Evolutionary conservation across 2,329 filamentous ascomycete genomes (phyloP).

Genomic region (Phaeosphaeria sp.): DNA sequence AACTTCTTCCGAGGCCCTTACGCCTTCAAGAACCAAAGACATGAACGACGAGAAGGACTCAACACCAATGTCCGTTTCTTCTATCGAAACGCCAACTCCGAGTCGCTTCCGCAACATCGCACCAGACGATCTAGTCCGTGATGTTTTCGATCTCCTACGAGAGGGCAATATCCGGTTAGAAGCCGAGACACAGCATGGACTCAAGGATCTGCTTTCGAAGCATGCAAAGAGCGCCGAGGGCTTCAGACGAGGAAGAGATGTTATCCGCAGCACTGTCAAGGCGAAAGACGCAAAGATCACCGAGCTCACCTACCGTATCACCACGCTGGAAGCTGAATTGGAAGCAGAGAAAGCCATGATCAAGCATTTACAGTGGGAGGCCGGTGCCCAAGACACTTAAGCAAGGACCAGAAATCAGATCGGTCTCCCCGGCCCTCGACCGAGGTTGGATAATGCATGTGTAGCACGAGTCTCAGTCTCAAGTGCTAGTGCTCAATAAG

Average conservation of each 20-base stretch:
- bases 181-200: conserved; percentile 15
- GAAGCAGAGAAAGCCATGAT: conserved; percentile 58
- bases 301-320: conserved; percentile 71
- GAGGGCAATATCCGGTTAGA: conserved; percentile 50
- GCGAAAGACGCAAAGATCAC: conserved; percentile 69
- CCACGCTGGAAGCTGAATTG: conserved; percentile 60
- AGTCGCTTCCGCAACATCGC: conserved; percentile 33
- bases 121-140: conserved; percentile 29
- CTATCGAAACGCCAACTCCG: conserved; percentile 44
- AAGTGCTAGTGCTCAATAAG: neutral
- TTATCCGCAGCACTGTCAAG: conserved; percentile 66
- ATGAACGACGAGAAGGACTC: conserved; percentile 10
- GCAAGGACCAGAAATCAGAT: neutral
- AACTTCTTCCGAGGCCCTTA: conserved; percentile 12
- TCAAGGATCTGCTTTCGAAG: conserved; percentile 41
- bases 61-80: conserved; percentile 25
- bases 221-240: conserved; percentile 67
- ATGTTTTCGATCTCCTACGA: conserved; percentile 60
- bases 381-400: conserved; percentile 1
- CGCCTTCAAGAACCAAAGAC: conserved; percentile 19
- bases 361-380: conserved; percentile 33
- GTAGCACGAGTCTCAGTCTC: neutral
- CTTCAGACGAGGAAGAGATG: conserved; percentile 69
- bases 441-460: neutral
- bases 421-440: neutral